Conservation (phyloP, 192 early-diverging fungal genomes). For the Backusella tuberculispora region DNA sequence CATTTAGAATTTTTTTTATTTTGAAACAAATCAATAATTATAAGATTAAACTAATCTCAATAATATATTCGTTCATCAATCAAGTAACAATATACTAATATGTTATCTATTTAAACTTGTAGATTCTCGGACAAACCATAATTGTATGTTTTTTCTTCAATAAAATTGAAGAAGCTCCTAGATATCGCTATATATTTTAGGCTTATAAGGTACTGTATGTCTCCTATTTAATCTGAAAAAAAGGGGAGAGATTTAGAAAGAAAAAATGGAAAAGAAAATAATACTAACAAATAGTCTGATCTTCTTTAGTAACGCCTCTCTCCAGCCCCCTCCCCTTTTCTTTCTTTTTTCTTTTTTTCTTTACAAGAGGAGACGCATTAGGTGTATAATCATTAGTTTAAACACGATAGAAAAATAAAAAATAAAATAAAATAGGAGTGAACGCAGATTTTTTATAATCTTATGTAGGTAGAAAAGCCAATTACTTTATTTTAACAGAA, state of each 20-base stretch:
- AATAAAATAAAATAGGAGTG: not conserved
- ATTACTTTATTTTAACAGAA: not conserved
- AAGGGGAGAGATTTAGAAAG: not conserved
- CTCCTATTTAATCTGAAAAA: not conserved
- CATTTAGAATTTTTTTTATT: not conserved
- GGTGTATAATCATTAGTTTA: slow-evolving; percentile 2
- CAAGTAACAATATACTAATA: not conserved
- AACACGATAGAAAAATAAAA: slow-evolving; percentile 11
- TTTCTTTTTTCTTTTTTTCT: not conserved
- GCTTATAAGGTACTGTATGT: not conserved
- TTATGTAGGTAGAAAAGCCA: not conserved
- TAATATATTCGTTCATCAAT: too few species aligned
- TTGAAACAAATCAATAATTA: too few species aligned
- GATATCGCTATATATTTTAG: not conserved
- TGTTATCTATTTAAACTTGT: not conserved
- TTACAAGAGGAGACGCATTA: not conserved
- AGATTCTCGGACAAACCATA: not conserved
- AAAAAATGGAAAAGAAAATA: not conserved
- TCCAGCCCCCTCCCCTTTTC: not conserved
- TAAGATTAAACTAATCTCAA: too few species aligned
- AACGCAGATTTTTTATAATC: not conserved
- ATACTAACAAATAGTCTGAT: not conserved
- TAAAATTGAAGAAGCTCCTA: not conserved
- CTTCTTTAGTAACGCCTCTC: not conserved
- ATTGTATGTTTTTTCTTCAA: not conserved